These are phyloP conservation scores for Penicillium canescens DNA, from an alignment of 495 filamentous ascomycete species.

Conservation along the genomic window DNA sequence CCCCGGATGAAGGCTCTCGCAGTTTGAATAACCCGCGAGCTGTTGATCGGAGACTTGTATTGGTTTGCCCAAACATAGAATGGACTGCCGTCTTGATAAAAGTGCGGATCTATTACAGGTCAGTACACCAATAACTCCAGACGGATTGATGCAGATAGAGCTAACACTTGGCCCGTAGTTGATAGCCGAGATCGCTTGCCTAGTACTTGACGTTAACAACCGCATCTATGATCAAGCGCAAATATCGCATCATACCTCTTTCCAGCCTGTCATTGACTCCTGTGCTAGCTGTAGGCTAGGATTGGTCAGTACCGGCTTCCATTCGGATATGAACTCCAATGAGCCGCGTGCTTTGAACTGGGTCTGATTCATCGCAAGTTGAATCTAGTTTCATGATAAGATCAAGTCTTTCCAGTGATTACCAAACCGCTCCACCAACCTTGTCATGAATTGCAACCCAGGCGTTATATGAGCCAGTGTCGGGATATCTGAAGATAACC, in stretches of 20 bases:
- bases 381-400: slow-evolving; percentile 27
- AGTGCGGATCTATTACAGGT: slow-evolving; percentile 44
- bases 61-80: slow-evolving; percentile 61
- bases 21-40: slow-evolving; percentile 41
- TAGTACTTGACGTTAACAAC: slow-evolving; percentile 12
- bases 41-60: slow-evolving; percentile 49
- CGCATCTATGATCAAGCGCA: neutral
- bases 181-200: slow-evolving; percentile 20
- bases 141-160: neutral
- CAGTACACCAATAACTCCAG: neutral
- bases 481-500: slow-evolving; percentile 33
- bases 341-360: slow-evolving; percentile 42
- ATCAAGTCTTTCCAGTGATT: neutral
- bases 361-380: slow-evolving; percentile 25
- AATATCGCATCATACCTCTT: slow-evolving; percentile 42
- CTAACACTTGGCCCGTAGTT: slow-evolving; percentile 22
- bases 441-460: slow-evolving; percentile 49
- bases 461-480: slow-evolving; percentile 51
- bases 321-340: slow-evolving; percentile 50
- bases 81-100: slow-evolving; percentile 53
- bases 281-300: slow-evolving; percentile 49
- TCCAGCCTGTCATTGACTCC: slow-evolving; percentile 54
- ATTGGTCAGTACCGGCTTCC: slow-evolving; percentile 52
- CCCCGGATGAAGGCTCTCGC: slow-evolving; percentile 51
- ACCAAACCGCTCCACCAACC: slow-evolving; percentile 21